Percentiles rank a stretch among this genome's conserved stretches.
Evolutionary conservation across 2,329 filamentous ascomycete genomes (phyloP).

Genomic region (Beauveria varroae): DNA sequence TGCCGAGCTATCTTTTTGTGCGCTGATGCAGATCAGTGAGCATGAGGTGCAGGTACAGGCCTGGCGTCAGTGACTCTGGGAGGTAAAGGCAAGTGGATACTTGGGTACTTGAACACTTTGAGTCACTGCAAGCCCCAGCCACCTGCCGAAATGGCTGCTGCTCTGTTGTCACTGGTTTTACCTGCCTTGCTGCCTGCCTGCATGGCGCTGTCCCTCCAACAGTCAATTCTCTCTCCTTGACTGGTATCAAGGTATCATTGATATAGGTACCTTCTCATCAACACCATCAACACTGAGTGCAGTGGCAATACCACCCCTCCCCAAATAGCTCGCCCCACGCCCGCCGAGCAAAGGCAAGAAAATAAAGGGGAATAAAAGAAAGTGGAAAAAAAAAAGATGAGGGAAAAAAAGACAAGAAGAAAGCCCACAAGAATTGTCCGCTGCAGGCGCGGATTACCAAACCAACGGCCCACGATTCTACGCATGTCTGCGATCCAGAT

Average conservation of each 20-base stretch:
- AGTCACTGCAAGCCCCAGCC: not conserved
- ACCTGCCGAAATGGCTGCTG: not conserved
- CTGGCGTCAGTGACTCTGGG: no score
- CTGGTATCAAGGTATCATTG: no score
- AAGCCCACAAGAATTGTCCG: not conserved
- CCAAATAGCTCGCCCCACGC: not conserved
- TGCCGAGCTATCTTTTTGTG: no score
- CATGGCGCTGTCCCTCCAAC: not conserved
- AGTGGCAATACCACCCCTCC: not conserved
- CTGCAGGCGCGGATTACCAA: conserved; percentile 9
- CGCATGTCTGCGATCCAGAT: not conserved
- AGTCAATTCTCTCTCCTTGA: no score
- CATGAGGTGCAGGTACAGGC: no score
- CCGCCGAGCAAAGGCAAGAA: not conserved
- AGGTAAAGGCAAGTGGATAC: no score
- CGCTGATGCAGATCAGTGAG: no score
- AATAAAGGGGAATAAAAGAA: not conserved
- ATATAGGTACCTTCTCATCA: no score
- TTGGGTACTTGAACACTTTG: no score
- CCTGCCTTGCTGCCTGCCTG: not conserved
- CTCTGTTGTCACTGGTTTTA: not conserved
- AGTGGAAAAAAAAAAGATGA: not conserved
- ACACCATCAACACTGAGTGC: not conserved
- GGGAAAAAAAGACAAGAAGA: no score
- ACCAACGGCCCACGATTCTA: conserved; percentile 8